A percentile compares a stretch with the other conserved stretches of the same genome.
These are phyloP conservation scores for Pythium volutum DNA, from an alignment of 352 stramenopile species.

Conservation along the genomic window DNA sequence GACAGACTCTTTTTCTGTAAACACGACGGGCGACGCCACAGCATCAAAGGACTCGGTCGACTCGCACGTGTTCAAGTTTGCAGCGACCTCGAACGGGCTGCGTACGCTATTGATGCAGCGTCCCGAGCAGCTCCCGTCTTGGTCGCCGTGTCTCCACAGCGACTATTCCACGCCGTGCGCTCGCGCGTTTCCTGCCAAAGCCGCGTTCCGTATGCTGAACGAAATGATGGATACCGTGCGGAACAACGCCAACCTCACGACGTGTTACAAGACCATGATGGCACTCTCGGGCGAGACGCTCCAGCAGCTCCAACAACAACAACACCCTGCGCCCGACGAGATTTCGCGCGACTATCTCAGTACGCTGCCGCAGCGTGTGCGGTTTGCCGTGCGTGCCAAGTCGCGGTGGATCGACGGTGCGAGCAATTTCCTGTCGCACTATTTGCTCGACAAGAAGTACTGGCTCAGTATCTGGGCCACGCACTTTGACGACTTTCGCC, in stretches of 20 bases:
- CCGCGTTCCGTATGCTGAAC: slow-evolving; percentile 25
- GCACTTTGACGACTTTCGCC: slow-evolving; percentile 27
- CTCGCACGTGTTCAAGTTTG: slow-evolving; percentile 23
- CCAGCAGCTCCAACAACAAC: neutral
- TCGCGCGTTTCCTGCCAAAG: slow-evolving; percentile 2
- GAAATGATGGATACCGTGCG: slow-evolving; percentile 21
- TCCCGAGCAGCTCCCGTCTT: slow-evolving; percentile 7
- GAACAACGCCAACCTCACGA: slow-evolving; percentile 23
- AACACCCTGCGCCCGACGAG: slow-evolving; percentile 6
- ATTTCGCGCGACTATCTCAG: slow-evolving; percentile 20
- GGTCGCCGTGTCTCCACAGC: slow-evolving; percentile 15
- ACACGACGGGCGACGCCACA: neutral
- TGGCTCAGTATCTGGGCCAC: slow-evolving; percentile 29
- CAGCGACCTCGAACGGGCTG: slow-evolving; percentile 23
- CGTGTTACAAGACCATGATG: slow-evolving; percentile 29
- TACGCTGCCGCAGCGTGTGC: slow-evolving; percentile 26
- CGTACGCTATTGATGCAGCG: slow-evolving; percentile 21
- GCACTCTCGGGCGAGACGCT: slow-evolving; percentile 10
- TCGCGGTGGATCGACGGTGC: slow-evolving; percentile 27
- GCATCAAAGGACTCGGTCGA: slow-evolving; percentile 4
- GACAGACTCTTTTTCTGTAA: slow-evolving; percentile 5
- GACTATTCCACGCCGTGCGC: slow-evolving; percentile 13
- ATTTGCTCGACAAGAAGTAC: slow-evolving; percentile 28
- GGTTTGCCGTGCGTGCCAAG: slow-evolving; percentile 27
- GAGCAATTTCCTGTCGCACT: slow-evolving; percentile 28